These are phyloP conservation scores for Cryphonectria radicalis DNA, from an alignment of 2,329 filamentous ascomycete genomes.

Conservation along the genomic window DNA sequence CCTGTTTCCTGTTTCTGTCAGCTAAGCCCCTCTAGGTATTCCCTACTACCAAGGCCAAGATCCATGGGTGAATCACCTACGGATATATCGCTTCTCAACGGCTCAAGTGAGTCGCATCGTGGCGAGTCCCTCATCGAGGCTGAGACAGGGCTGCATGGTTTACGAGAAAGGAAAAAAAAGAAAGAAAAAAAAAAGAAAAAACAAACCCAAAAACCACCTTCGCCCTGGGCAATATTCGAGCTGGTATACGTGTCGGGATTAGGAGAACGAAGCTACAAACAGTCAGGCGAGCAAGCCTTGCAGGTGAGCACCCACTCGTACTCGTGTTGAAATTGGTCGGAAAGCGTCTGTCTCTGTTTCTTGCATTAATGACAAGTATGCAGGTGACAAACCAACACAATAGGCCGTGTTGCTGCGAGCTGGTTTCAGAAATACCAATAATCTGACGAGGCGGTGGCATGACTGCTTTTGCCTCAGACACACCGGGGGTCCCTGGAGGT, in stretches of 20 bases:
- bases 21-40: background rate
- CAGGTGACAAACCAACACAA: conserved; percentile 1
- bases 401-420: background rate
- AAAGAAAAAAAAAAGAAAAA: background rate
- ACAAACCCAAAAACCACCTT: too few species aligned
- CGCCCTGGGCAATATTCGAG: too few species aligned
- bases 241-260: too few species aligned
- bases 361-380: conserved; percentile 3
- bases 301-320: background rate
- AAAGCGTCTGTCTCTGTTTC: background rate
- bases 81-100: background rate
- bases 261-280: background rate
- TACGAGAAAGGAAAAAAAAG: background rate
- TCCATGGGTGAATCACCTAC: background rate
- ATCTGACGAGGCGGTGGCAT: background rate
- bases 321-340: background rate
- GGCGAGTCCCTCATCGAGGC: background rate
- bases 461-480: background rate
- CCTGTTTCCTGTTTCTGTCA: background rate
- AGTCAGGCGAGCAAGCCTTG: background rate
- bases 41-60: background rate
- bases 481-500: background rate
- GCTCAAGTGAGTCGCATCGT: background rate
- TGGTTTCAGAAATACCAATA: background rate
- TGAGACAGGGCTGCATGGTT: background rate